Evolutionary conservation across 2,329 filamentous ascomycete species (phyloP).

Genomic region (Arthrobotrys entomopaga): DNA sequence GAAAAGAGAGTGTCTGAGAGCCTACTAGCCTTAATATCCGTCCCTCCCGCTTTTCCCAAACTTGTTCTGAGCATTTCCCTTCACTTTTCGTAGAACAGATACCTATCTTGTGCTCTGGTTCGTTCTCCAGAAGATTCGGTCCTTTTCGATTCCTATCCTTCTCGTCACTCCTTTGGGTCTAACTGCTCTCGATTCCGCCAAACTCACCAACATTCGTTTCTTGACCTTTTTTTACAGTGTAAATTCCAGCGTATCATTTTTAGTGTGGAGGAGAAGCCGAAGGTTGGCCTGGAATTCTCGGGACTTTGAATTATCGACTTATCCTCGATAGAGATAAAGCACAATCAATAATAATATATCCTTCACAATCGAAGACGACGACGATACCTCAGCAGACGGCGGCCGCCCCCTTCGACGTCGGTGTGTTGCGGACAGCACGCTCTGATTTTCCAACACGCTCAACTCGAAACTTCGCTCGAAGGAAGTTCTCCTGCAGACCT

Average conservation of each 20-base stretch:
- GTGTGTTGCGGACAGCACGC: slow-evolving; percentile 39
- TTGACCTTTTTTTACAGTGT: not conserved
- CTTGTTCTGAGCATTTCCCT: slow-evolving; percentile 29
- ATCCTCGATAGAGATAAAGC: not conserved
- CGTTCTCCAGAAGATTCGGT: slow-evolving; percentile 24
- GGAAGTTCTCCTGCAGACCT: slow-evolving; percentile 9
- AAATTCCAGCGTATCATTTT: not conserved
- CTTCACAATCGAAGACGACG: no score
- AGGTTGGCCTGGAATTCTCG: not conserved
- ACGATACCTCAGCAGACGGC: not conserved
- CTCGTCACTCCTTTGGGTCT: slow-evolving; percentile 47
- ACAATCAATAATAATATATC: no score
- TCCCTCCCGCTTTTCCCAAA: slow-evolving; percentile 47
- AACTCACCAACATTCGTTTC: slow-evolving; percentile 53
- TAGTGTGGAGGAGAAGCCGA: not conserved
- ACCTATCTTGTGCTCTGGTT: slow-evolving; percentile 23
- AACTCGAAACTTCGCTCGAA: slow-evolving; percentile 34
- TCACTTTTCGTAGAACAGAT: slow-evolving; percentile 18
- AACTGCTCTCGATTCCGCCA: slow-evolving; percentile 31
- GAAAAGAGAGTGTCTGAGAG: slow-evolving; percentile 51
- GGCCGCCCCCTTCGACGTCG: slow-evolving; percentile 1
- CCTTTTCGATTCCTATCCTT: slow-evolving; percentile 33
- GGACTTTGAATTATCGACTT: not conserved
- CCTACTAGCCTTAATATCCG: slow-evolving; percentile 53
- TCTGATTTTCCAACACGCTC: slow-evolving; percentile 33